Conservation (phyloP, 1,284 basidiomycete genomes). For the Ustilago nuda region DNA sequence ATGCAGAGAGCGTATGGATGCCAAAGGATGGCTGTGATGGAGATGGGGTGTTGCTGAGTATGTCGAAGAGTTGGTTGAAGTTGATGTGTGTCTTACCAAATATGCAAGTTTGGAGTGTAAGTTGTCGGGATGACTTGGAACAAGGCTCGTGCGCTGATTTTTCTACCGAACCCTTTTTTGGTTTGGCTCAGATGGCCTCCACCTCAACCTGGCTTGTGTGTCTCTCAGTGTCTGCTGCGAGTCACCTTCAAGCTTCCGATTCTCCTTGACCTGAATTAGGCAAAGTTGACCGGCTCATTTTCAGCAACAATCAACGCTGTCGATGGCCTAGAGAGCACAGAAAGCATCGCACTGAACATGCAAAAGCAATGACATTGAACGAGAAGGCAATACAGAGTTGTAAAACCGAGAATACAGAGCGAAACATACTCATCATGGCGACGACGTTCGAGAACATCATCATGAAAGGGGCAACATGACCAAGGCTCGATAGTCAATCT, state of each 20-base stretch:
- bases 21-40: neutral
- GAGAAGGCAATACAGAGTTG: neutral
- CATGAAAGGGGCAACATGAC: neutral
- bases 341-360: neutral
- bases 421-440: neutral
- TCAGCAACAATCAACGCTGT: too few relatives aligned
- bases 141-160: conserved; percentile 2
- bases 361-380: conserved; percentile 6
- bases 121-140: neutral
- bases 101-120: conserved; percentile 1
- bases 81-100: conserved; percentile 19
- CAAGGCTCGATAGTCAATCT: neutral
- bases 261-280: too few relatives aligned
- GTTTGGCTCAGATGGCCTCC: conserved; percentile 2
- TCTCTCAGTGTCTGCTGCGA: neutral
- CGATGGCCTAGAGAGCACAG: neutral
- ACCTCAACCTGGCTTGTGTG: neutral
- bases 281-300: too few relatives aligned
- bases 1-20: neutral
- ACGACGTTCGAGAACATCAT: neutral
- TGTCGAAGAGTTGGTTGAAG: neutral
- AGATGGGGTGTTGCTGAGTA: too few relatives aligned
- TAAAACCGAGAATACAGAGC: neutral
- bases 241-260: conserved; percentile 1
- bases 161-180: conserved; percentile 2